Conservation (phyloP, 345 rosid genomes). For the Gossypium arboreum region DNA sequence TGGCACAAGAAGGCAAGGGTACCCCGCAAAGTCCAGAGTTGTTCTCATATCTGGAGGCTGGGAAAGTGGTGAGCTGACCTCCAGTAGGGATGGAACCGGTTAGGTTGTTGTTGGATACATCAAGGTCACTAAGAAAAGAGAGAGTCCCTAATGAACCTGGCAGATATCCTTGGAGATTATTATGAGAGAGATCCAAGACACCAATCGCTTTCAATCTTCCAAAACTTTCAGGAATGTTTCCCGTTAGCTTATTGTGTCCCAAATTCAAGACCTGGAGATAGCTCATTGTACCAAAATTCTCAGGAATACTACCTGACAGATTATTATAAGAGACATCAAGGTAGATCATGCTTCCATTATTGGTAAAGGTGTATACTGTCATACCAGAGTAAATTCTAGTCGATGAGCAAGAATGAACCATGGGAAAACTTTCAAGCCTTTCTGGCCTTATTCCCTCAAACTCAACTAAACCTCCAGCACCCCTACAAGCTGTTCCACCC, state of each 20-base stretch:
- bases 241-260: conserved; percentile 75
- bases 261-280: conserved; percentile 87
- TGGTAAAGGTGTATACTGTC: conserved; percentile 69
- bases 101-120: conserved; percentile 88
- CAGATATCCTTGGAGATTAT: conserved; percentile 62
- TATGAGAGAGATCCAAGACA: conserved; percentile 89
- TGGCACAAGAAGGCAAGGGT: conserved; percentile 66
- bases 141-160: conserved; percentile 76
- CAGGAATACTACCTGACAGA: conserved; percentile 67
- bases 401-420: conserved; percentile 85
- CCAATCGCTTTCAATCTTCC: conserved; percentile 78
- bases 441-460: conserved; percentile 74
- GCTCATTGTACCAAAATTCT: conserved; percentile 55
- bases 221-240: conserved; percentile 68
- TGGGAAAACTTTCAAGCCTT: conserved; percentile 63
- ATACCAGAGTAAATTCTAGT: conserved; percentile 79
- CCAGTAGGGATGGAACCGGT: conserved; percentile 86
- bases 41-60: conserved; percentile 70
- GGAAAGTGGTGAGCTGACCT: conserved; percentile 94
- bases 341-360: conserved; percentile 86
- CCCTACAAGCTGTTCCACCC: conserved; percentile 93
- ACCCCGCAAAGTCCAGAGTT: conserved; percentile 92
- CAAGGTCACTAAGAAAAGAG: conserved; percentile 87
- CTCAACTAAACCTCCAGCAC: conserved; percentile 96
- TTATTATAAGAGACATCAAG: conserved; percentile 82